Evolutionary conservation across 1,284 basidiomycete genomes (phyloP).

Genomic region (Athelia sp.): DNA sequence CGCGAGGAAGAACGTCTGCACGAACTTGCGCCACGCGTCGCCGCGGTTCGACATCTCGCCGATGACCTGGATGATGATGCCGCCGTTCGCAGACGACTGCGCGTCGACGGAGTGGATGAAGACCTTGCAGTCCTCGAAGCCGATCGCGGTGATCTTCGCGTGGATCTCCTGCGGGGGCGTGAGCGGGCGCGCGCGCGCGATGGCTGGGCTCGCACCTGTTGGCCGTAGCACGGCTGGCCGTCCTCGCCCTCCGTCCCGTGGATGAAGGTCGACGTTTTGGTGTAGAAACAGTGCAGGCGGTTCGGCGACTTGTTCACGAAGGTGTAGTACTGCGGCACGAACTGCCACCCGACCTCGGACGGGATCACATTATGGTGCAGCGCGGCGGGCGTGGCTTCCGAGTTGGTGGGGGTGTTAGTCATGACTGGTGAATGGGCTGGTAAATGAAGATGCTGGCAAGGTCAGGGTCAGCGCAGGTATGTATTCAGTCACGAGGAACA

Average conservation of each 20-base stretch:
- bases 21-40: slow-evolving; percentile 95
- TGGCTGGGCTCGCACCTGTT: slow-evolving; percentile 60
- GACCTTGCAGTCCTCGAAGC: slow-evolving; percentile 96
- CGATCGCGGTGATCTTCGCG: slow-evolving; percentile 90
- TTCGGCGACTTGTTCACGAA: slow-evolving; percentile 97
- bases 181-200: no score
- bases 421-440: no score
- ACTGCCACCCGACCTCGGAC: slow-evolving; percentile 94
- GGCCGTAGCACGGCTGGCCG: slow-evolving; percentile 80
- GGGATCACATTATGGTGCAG: slow-evolving; percentile 62
- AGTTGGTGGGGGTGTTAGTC: slow-evolving; percentile 24
- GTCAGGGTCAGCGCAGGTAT: slow-evolving; percentile 4
- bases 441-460: slow-evolving; percentile 2
- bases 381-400: slow-evolving; percentile 24
- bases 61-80: slow-evolving; percentile 98
- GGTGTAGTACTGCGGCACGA: slow-evolving; percentile 95
- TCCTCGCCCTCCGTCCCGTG: slow-evolving; percentile 97
- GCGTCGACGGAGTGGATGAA: slow-evolving; percentile 95
- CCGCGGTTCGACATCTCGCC: slow-evolving; percentile 96
- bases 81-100: slow-evolving; percentile 89
- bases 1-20: slow-evolving; percentile 99
- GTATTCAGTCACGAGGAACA: slow-evolving; percentile 1
- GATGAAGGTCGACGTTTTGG: slow-evolving; percentile 94
- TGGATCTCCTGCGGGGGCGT: slow-evolving; percentile 99
- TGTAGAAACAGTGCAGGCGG: slow-evolving; percentile 99